A percentile compares a stretch with the other conserved stretches of the same genome.
Evolutionary conservation across 2,329 filamentous ascomycete species (phyloP).

Genomic region (Paecilomyces fulvus): DNA sequence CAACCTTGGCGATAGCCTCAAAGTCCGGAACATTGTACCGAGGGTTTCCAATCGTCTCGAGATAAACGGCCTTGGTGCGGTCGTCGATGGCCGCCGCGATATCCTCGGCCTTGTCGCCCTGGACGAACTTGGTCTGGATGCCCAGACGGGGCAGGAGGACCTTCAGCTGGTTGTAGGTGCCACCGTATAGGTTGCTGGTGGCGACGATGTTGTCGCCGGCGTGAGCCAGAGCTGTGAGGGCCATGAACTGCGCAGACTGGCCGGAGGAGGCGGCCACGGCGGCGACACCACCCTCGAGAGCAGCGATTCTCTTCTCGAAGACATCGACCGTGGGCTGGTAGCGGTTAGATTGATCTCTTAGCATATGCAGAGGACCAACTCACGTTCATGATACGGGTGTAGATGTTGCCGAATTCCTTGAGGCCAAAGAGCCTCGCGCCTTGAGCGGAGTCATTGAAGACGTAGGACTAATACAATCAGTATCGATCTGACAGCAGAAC

Average conservation of each 20-base stretch:
- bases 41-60: conserved; percentile 91
- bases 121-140: conserved; percentile 79
- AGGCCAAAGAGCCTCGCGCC: conserved; percentile 91
- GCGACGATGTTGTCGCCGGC: conserved; percentile 89
- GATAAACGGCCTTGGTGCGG: conserved; percentile 83
- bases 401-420: conserved; percentile 96
- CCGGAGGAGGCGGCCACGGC: conserved; percentile 79
- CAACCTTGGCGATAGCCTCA: conserved; percentile 73
- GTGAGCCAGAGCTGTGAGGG: conserved; percentile 73
- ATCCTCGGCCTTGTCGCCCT: conserved; percentile 69
- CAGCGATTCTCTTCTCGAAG: conserved; percentile 93
- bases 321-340: conserved; percentile 80
- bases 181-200: conserved; percentile 84
- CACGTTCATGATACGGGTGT: conserved; percentile 92
- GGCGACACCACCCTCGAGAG: conserved; percentile 82
- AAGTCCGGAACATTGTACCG: conserved; percentile 89
- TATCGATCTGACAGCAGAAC: background rate
- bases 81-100: conserved; percentile 80
- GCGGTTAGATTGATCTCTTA: background rate
- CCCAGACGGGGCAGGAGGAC: conserved; percentile 80
- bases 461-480: conserved; percentile 57
- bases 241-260: conserved; percentile 87
- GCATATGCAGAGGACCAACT: conserved; percentile 22
- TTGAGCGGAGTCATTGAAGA: conserved; percentile 93
- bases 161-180: conserved; percentile 97